Percentiles rank a stretch among this genome's conserved stretches.
Conservation (phyloP, 2,329 filamentous ascomycete species). For the Beauveria varroae region DNA sequence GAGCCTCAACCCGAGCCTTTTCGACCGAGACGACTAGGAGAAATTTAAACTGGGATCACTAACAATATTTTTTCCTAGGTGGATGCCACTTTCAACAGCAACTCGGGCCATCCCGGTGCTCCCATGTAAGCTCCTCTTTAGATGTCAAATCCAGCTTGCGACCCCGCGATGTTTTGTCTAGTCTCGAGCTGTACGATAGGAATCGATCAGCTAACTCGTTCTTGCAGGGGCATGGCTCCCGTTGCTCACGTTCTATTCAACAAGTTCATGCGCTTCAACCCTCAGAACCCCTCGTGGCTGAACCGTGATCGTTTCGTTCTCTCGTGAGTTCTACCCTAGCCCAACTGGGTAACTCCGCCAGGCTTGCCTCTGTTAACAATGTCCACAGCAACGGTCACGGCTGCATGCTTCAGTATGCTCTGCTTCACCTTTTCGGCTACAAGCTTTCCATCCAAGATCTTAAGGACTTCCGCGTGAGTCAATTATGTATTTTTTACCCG, state of each 20-base stretch:
- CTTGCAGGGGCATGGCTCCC: slow-evolving; percentile 70
- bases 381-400: slow-evolving; percentile 81
- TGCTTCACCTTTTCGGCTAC: slow-evolving; percentile 96
- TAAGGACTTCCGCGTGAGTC: slow-evolving; percentile 88
- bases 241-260: slow-evolving; percentile 96
- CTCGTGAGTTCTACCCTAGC: slow-evolving; percentile 64
- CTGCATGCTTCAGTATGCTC: slow-evolving; percentile 98
- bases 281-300: slow-evolving; percentile 94
- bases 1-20: not conserved
- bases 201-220: slow-evolving; percentile 24
- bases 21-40: not conserved
- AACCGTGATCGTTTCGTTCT: slow-evolving; percentile 99
- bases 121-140: slow-evolving; percentile 61
- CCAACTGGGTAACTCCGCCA: slow-evolving; percentile 3
- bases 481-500: not conserved
- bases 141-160: not conserved
- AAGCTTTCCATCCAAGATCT: slow-evolving; percentile 79
- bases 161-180: not conserved
- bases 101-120: slow-evolving; percentile 97
- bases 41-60: slow-evolving; percentile 11
- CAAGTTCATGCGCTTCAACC: slow-evolving; percentile 99
- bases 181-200: not conserved
- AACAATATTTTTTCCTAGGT: slow-evolving; percentile 49
- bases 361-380: slow-evolving; percentile 11
- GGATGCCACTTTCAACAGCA: slow-evolving; percentile 93